Evolutionary conservation across 805 yeast species (phyloP).

Genomic region (Kodamaea fukazawae): DNA sequence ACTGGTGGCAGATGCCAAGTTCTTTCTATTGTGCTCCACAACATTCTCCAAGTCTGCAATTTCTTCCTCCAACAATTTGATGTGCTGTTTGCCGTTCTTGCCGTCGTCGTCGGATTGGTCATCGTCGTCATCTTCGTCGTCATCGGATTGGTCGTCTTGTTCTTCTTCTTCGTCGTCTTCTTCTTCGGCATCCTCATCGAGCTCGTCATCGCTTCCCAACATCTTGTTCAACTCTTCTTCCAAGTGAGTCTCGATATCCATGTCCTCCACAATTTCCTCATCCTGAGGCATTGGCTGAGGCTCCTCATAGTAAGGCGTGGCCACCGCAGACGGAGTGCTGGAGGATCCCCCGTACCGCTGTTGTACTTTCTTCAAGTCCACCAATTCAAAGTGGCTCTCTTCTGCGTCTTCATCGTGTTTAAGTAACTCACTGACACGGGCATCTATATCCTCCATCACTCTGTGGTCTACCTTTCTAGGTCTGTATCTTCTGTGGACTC

Average conservation of each 20-base stretch:
- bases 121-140: conserved; percentile 49
- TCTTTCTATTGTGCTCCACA: conserved; percentile 69
- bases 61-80: conserved; percentile 78
- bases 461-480: conserved; percentile 67
- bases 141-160: conserved; percentile 56
- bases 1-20: conserved; percentile 69
- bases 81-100: conserved; percentile 51
- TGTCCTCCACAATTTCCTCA: conserved; percentile 33
- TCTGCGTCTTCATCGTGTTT: conserved; percentile 81
- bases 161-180: conserved; percentile 57
- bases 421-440: conserved; percentile 72
- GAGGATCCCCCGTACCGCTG: conserved; percentile 21
- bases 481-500: conserved; percentile 66
- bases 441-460: conserved; percentile 75
- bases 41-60: conserved; percentile 76
- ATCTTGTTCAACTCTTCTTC: conserved; percentile 61
- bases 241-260: conserved; percentile 36
- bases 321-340: conserved; percentile 13
- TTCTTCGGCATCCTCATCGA: conserved; percentile 48
- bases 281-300: conserved; percentile 14
- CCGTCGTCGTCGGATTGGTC: conserved; percentile 51
- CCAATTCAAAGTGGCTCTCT: conserved; percentile 70
- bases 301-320: conserved; percentile 6
- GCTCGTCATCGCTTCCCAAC: conserved; percentile 31
- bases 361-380: conserved; percentile 45